Evolutionary conservation across 2,329 filamentous ascomycete genomes (phyloP).

Genomic region (Cephalotrichum gorgonifer): DNA sequence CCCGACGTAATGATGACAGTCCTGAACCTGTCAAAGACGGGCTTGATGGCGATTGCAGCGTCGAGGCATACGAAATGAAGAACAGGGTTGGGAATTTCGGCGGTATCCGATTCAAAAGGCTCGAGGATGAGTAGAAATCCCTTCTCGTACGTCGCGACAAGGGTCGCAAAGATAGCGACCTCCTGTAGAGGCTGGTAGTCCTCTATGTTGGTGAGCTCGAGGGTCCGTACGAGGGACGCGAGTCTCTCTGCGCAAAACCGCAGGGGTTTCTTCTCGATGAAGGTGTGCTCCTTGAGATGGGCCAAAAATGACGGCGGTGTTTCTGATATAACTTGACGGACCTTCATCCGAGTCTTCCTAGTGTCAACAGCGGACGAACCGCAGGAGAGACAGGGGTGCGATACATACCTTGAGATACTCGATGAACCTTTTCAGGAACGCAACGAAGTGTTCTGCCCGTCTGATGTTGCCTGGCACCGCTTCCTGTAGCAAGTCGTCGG

Average conservation of each 20-base stretch:
- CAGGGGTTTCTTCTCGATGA: conserved; percentile 92
- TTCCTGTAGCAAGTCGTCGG: conserved; percentile 89
- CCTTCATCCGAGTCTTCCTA: conserved; percentile 86
- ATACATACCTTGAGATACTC: conserved; percentile 71
- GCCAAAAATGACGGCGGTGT: conserved; percentile 88
- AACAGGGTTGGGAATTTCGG: conserved; percentile 92
- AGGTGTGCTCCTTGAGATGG: conserved; percentile 90
- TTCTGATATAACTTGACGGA: conserved; percentile 92
- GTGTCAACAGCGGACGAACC: neutral
- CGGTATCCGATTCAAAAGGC: conserved; percentile 89
- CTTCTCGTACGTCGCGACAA: conserved; percentile 93
- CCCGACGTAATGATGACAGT: conserved; percentile 98
- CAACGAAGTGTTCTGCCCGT: conserved; percentile 88
- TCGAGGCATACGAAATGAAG: conserved; percentile 95
- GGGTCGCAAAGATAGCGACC: conserved; percentile 91
- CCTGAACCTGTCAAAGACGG: conserved; percentile 93
- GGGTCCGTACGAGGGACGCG: conserved; percentile 85
- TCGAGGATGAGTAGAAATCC: conserved; percentile 95
- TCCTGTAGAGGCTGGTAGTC: conserved; percentile 96
- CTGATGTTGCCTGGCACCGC: conserved; percentile 95
- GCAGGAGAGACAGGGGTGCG: neutral
- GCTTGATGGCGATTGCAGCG: conserved; percentile 94
- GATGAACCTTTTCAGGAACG: conserved; percentile 92
- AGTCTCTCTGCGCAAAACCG: conserved; percentile 91
- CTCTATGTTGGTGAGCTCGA: conserved; percentile 95